Conservation (phyloP, 257 asterid genomes). For the Thymus quinquecostatus region DNA sequence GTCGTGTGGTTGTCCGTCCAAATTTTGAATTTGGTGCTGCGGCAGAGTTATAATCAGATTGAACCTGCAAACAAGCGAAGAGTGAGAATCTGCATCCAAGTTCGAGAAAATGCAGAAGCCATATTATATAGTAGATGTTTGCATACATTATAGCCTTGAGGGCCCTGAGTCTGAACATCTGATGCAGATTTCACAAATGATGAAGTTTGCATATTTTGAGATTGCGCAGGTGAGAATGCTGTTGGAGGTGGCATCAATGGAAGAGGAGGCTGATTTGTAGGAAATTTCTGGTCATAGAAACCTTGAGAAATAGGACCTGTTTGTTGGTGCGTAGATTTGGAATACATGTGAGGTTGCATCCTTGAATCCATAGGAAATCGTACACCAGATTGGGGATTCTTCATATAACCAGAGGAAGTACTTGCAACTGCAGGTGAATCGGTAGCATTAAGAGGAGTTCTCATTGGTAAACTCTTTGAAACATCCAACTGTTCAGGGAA, state of each 20-base stretch:
- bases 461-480: slow-evolving; percentile 48
- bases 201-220: slow-evolving; percentile 63
- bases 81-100: slow-evolving; percentile 29
- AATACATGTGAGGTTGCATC: slow-evolving; percentile 49
- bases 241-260: slow-evolving; percentile 78
- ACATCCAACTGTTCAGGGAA: slow-evolving; percentile 60
- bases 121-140: slow-evolving; percentile 23
- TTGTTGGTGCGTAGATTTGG: slow-evolving; percentile 47
- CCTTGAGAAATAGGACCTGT: slow-evolving; percentile 55
- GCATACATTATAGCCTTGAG: slow-evolving; percentile 61
- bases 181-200: slow-evolving; percentile 44
- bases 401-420: slow-evolving; percentile 46
- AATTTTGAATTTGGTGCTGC: slow-evolving; percentile 54
- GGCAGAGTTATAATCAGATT: slow-evolving; percentile 61
- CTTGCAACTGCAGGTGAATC: slow-evolving; percentile 50
- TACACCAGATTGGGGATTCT: slow-evolving; percentile 46
- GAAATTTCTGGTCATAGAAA: slow-evolving; percentile 66
- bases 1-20: slow-evolving; percentile 62
- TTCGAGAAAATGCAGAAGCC: slow-evolving; percentile 5
- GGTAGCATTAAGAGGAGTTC: slow-evolving; percentile 42
- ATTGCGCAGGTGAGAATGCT: slow-evolving; percentile 44
- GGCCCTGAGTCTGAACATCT: slow-evolving; percentile 53
- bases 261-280: slow-evolving; percentile 70
- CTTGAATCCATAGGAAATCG: slow-evolving; percentile 59
- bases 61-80: slow-evolving; percentile 54